Evolutionary conservation across 345 rosid species (phyloP).

Genomic region (Geranium brycei): DNA sequence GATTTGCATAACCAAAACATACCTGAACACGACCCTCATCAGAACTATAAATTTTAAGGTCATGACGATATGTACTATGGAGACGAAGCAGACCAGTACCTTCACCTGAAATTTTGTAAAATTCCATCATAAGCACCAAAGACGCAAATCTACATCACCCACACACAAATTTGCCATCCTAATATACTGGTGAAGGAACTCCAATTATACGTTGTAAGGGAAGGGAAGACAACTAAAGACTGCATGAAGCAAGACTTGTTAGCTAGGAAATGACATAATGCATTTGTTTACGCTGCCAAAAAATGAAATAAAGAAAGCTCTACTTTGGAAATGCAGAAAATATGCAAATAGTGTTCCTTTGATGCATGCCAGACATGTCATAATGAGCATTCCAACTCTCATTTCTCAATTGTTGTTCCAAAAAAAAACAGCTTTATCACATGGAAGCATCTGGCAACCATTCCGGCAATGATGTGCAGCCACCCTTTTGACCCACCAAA

Average conservation of each 20-base stretch:
- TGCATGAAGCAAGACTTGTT: neutral
- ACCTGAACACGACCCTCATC: conserved; percentile 99
- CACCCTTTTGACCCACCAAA: neutral
- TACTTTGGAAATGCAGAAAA: neutral
- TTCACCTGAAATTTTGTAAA: conserved; percentile 54
- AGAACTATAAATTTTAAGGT: conserved; percentile 97
- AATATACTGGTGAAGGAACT: neutral
- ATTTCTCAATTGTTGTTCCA: no score
- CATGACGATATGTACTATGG: conserved; percentile 97
- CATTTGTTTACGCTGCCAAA: neutral
- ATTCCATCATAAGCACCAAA: conserved; percentile 4
- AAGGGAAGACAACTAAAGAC: neutral
- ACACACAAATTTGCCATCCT: neutral
- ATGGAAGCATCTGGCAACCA: no score
- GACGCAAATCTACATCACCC: neutral
- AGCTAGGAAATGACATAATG: neutral
- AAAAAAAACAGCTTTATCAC: no score
- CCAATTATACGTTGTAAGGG: neutral
- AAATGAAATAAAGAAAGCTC: no score
- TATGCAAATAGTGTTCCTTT: neutral
- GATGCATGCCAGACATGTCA: neutral
- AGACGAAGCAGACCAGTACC: conserved; percentile 97
- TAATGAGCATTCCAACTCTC: no score
- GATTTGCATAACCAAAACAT: conserved; percentile 6
- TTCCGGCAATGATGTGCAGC: no score